Percentiles rank a stretch among this genome's conserved stretches.
Evolutionary conservation across 495 filamentous ascomycete species (phyloP).

Genomic region (Hypoxylon rickii): DNA sequence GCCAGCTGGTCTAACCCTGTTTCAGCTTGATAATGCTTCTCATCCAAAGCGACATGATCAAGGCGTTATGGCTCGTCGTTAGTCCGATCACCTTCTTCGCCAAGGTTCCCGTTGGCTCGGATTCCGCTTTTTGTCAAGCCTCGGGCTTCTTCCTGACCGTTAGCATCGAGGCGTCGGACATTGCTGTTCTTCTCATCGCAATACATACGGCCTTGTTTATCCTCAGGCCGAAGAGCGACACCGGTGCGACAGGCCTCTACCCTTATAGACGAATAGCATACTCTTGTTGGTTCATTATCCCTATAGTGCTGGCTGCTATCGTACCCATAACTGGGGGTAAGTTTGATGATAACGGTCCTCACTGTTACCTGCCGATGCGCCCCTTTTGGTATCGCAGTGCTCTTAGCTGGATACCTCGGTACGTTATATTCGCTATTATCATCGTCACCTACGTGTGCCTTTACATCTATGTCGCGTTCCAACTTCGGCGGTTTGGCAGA

Average conservation of each 20-base stretch:
- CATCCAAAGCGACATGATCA: conserved; percentile 70
- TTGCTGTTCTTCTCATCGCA: conserved; percentile 70
- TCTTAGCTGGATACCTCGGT: conserved; percentile 73
- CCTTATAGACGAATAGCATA: conserved; percentile 64
- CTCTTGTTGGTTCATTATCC: conserved; percentile 57
- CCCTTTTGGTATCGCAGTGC: conserved; percentile 68
- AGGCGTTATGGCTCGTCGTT: conserved; percentile 66
- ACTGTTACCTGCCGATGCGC: conserved; percentile 68
- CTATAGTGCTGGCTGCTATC: conserved; percentile 61
- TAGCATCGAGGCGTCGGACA: conserved; percentile 70
- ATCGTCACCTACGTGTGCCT: conserved; percentile 66
- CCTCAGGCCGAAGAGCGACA: conserved; percentile 54
- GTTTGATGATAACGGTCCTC: conserved; percentile 64
- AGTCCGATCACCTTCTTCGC: conserved; percentile 60
- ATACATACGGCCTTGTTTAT: conserved; percentile 72
- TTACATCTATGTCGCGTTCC: conserved; percentile 64
- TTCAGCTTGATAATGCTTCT: conserved; percentile 70
- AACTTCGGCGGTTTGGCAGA: conserved; percentile 28
- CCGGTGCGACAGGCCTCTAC: conserved; percentile 60
- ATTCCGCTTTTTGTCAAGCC: conserved; percentile 65
- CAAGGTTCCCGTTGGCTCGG: conserved; percentile 49
- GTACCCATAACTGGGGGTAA: conserved; percentile 62
- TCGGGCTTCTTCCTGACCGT: conserved; percentile 67
- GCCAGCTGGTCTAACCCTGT: conserved; percentile 27
- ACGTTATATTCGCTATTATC: conserved; percentile 66